These are phyloP conservation scores for Ustilago tritici DNA, from an alignment of 1,284 basidiomycete species.

Conservation along the genomic window DNA sequence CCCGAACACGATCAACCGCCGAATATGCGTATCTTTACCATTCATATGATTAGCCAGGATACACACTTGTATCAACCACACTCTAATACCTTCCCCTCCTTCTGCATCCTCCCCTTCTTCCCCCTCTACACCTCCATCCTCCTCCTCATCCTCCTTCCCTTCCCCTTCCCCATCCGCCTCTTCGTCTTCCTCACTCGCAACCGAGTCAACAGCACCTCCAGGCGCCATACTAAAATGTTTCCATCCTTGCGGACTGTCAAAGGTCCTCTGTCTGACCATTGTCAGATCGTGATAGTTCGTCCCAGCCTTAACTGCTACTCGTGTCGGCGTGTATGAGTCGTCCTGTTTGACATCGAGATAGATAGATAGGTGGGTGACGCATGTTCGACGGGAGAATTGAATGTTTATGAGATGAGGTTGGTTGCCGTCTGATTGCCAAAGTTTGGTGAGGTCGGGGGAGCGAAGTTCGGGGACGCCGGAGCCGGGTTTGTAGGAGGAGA, in stretches of 20 bases:
- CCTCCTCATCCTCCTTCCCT: conserved; percentile 6
- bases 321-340: conserved; percentile 96
- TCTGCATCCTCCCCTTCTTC: conserved; percentile 73
- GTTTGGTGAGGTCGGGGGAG: conserved; percentile 88
- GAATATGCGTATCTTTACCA: conserved; percentile 97
- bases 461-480: conserved; percentile 92
- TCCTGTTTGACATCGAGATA: conserved; percentile 87
- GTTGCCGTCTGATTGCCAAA: conserved; percentile 99
- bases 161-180: conserved; percentile 23
- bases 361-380: conserved; percentile 88
- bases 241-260: conserved; percentile 84
- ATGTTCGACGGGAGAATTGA: conserved; percentile 89
- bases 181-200: conserved; percentile 77
- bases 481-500: conserved; percentile 95
- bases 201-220: conserved; percentile 72
- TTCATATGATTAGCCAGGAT: conserved; percentile 95
- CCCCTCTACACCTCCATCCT: conserved; percentile 73
- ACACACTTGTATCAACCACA: conserved; percentile 89
- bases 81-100: conserved; percentile 39
- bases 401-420: conserved; percentile 96
- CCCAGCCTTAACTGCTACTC: conserved; percentile 88
- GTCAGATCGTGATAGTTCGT: conserved; percentile 92
- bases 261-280: conserved; percentile 73
- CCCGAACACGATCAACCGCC: conserved; percentile 87
- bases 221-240: conserved; percentile 81